A percentile compares a stretch with the other conserved stretches of the same genome.
Evolutionary conservation across 805 yeast species (phyloP).

Genomic region (Saccharomycopsis amapae): DNA sequence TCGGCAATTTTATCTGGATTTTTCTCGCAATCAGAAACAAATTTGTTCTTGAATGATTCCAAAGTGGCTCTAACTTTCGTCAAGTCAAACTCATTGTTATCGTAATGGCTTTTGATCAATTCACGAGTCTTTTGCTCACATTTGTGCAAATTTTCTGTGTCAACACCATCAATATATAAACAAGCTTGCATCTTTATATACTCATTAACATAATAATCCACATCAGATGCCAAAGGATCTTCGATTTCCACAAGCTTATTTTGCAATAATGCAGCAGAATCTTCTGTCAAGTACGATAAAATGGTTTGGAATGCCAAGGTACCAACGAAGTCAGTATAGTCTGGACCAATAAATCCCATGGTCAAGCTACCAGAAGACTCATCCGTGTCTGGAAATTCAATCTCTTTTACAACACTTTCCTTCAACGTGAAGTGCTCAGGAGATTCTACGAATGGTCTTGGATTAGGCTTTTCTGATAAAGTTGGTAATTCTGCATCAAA

Average conservation of each 20-base stretch:
- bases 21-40: constrained; percentile 54
- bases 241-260: constrained; percentile 71
- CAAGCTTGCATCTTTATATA: constrained; percentile 55
- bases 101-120: constrained; percentile 46
- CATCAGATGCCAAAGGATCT: constrained; percentile 71
- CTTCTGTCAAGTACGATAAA: constrained; percentile 66
- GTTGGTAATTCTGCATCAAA: constrained; percentile 55
- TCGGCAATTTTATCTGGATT: constrained; percentile 54
- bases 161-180: constrained; percentile 60
- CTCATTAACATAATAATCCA: constrained; percentile 68
- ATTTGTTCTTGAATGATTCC: constrained; percentile 56
- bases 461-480: constrained; percentile 32
- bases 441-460: constrained; percentile 77
- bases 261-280: constrained; percentile 69
- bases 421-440: constrained; percentile 30
- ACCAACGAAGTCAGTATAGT: constrained; percentile 39
- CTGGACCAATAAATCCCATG: constrained; percentile 80
- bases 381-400: constrained; percentile 84
- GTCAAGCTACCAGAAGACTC: constrained; percentile 73
- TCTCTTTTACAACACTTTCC: constrained; percentile 37
- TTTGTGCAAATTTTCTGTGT: constrained; percentile 51
- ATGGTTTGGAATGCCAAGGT: constrained; percentile 68
- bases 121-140: constrained; percentile 46
- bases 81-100: constrained; percentile 49
- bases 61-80: constrained; percentile 59